Conservation (phyloP, 345 rosid genomes). For the Euphorbia tirucalli region DNA sequence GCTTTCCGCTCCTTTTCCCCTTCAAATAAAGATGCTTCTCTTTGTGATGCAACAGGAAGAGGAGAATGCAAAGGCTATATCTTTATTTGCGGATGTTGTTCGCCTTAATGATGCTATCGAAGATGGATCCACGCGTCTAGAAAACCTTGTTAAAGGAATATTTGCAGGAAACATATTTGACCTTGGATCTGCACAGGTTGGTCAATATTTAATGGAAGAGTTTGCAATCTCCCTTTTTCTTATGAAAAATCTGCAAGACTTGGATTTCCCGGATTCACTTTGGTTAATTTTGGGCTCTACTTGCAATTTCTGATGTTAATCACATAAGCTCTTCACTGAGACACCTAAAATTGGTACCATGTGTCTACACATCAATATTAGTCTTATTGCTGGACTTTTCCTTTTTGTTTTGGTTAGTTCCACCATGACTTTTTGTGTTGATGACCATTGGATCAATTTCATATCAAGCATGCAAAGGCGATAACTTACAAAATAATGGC, state of each 20-base stretch:
- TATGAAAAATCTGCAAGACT: neutral
- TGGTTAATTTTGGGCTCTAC: neutral
- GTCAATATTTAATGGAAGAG: constrained; percentile 9
- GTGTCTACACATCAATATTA: neutral
- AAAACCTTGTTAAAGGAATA: constrained; percentile 75
- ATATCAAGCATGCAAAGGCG: neutral
- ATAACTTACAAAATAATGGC: neutral
- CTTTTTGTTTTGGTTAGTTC: no score
- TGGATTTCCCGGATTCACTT: neutral
- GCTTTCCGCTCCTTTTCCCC: neutral
- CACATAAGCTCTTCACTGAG: neutral
- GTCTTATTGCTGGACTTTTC: neutral
- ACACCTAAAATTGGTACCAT: neutral
- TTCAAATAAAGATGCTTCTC: neutral
- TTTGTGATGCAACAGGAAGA: constrained; percentile 57
- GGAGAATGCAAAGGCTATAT: constrained; percentile 95
- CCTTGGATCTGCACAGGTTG: constrained; percentile 95
- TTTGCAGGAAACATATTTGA: constrained; percentile 98
- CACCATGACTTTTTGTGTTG: no score
- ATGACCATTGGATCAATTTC: neutral
- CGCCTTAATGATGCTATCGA: constrained; percentile 69
- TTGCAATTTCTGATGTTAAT: neutral
- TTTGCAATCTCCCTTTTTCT: neutral
- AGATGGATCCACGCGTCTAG: constrained; percentile 62
- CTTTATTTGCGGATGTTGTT: constrained; percentile 72